Evolutionary conservation across 345 rosid species (phyloP).

Genomic region (Litchi chinensis): DNA sequence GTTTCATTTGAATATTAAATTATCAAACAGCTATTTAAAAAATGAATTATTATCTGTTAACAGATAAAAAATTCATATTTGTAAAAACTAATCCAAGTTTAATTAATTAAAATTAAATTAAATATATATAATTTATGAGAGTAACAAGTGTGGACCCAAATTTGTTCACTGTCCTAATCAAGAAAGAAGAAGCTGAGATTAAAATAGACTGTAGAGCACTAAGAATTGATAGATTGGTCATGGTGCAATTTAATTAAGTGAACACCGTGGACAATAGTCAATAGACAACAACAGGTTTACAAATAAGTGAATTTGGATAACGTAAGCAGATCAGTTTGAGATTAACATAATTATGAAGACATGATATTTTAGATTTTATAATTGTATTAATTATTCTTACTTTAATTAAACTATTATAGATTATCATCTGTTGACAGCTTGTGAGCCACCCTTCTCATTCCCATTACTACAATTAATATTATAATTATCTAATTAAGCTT

Average conservation of each 20-base stretch:
- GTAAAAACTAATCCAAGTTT: too few relatives aligned
- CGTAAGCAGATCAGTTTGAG: conserved; percentile 24
- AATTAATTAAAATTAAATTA: too few relatives aligned
- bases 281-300: not conserved
- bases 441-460: not conserved
- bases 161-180: not conserved
- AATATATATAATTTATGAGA: too few relatives aligned
- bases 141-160: not conserved
- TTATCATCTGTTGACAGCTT: conserved; percentile 24
- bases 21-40: too few relatives aligned
- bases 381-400: not conserved
- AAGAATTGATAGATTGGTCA: conserved; percentile 15
- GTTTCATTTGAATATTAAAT: too few relatives aligned
- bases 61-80: too few relatives aligned
- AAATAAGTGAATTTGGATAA: conserved; percentile 20
- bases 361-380: conserved; percentile 16
- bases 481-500: not conserved
- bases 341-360: conserved; percentile 26
- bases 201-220: not conserved
- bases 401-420: conserved; percentile 5
- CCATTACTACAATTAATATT: not conserved
- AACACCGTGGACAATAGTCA: conserved; percentile 1
- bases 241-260: not conserved
- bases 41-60: too few relatives aligned
- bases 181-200: not conserved